A percentile compares a stretch with the other conserved stretches of the same genome.
phyloP scores from a whole-genome alignment of 345 rosid species.

The Gossypium stocksii region DNA sequence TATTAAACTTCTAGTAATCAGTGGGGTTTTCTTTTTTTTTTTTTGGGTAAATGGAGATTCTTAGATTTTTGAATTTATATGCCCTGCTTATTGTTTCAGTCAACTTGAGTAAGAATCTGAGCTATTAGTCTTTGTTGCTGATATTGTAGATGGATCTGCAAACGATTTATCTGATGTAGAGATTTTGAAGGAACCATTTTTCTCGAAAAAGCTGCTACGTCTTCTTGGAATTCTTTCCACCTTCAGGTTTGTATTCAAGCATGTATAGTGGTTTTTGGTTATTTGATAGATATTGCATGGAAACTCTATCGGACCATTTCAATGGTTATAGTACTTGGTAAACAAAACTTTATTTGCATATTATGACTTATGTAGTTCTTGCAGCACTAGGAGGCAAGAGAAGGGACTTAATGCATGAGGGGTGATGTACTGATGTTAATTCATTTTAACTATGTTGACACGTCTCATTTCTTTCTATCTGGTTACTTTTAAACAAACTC shows the following conservation, averaged over 20 bases:
- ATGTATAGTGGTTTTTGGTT: neutral
- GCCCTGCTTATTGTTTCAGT: constrained; percentile 4
- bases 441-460: neutral
- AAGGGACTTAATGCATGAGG: constrained; percentile 1
- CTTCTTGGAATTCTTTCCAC: constrained; percentile 69
- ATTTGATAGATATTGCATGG: constrained; percentile 1
- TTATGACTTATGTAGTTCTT: neutral
- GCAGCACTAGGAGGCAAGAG: neutral
- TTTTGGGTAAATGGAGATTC: neutral
- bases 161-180: constrained; percentile 44
- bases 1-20: neutral
- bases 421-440: neutral
- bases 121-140: constrained; percentile 8
- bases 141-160: constrained; percentile 46
- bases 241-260: constrained; percentile 64
- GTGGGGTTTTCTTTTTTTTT: neutral
- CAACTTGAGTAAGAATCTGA: neutral
- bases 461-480: neutral
- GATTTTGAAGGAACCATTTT: constrained; percentile 70
- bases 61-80: neutral
- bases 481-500: neutral
- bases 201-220: constrained; percentile 68
- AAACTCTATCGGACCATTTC: neutral
- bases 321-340: neutral
- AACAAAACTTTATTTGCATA: neutral